Percentiles rank a stretch among this genome's conserved stretches.
Evolutionary conservation across 306 rosid species (phyloP).

Genomic region (Cucumis melo): DNA sequence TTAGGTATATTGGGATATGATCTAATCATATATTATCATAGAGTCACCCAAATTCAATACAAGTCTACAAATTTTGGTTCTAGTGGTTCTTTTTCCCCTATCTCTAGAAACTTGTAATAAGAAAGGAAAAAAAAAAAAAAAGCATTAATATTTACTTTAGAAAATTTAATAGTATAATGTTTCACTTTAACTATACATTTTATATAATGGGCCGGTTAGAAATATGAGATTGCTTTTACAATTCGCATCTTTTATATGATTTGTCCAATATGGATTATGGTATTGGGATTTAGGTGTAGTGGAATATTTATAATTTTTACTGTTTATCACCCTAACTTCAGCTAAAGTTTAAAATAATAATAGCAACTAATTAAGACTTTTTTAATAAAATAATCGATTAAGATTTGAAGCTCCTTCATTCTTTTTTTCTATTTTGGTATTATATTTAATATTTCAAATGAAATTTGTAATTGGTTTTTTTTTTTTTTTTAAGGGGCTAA

Average conservation of each 20-base stretch:
- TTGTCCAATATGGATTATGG: neutral
- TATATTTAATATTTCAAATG: too few species aligned
- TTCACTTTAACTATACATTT: neutral
- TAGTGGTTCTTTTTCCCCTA: neutral
- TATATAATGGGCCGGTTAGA: neutral
- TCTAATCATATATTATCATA: neutral
- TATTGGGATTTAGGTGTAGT: neutral
- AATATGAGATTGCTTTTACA: neutral
- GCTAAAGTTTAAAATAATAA: too few species aligned
- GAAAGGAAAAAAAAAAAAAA: too few species aligned
- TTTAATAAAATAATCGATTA: too few species aligned
- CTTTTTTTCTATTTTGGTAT: too few species aligned
- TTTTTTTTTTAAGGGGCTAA: too few species aligned
- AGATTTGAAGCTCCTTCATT: too few species aligned
- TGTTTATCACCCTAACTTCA: too few species aligned
- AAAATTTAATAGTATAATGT: neutral
- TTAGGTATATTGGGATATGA: neutral
- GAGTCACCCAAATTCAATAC: neutral
- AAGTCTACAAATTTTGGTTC: neutral
- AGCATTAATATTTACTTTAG: neutral
- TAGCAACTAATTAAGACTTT: too few species aligned
- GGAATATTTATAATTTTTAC: too few species aligned
- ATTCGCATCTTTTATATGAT: neutral
- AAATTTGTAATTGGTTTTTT: too few species aligned
- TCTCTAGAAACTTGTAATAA: neutral